Evolutionary conservation across 1,284 basidiomycete species (phyloP).

Genomic region (Exsudoporus floridanus): DNA sequence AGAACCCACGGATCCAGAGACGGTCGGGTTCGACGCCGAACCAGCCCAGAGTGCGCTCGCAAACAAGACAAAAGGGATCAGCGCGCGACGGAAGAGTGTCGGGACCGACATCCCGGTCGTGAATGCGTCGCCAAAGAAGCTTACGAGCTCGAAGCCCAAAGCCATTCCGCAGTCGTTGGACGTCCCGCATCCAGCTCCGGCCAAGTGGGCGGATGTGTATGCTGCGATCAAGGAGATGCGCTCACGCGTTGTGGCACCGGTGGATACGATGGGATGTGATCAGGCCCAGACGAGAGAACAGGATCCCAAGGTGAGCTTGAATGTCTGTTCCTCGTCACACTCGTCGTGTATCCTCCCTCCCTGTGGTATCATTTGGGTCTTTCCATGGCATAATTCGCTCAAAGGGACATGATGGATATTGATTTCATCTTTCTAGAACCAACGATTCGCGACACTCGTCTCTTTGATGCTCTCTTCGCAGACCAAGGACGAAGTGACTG

Average conservation of each 20-base stretch:
- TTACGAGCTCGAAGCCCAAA: conserved; percentile 32
- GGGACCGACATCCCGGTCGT: not conserved
- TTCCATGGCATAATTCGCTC: no score
- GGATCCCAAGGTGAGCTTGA: conserved; percentile 60
- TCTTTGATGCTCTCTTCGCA: conserved; percentile 96
- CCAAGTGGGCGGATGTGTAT: conserved; percentile 75
- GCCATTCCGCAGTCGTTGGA: conserved; percentile 55
- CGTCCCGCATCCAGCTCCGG: conserved; percentile 73
- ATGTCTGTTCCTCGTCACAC: not conserved
- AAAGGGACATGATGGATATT: not conserved
- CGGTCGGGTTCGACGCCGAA: not conserved
- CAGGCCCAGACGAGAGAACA: conserved; percentile 60
- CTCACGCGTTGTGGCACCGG: conserved; percentile 70
- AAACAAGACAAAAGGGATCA: not conserved
- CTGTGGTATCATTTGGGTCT: not conserved
- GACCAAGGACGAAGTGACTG: conserved; percentile 91
- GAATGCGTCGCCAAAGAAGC: conserved; percentile 3
- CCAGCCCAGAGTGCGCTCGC: not conserved
- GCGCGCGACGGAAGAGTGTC: not conserved
- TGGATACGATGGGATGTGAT: conserved; percentile 90
- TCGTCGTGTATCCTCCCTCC: not conserved
- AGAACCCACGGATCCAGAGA: conserved; percentile 27
- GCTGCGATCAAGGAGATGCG: conserved; percentile 79
- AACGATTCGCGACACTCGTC: conserved; percentile 82
- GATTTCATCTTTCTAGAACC: conserved; percentile 48